Evolutionary conservation across 768 basidiomycete species (phyloP), one percentile per base, ranked within the genome.

Genomic region (Hortiboletus campestris): DNA sequence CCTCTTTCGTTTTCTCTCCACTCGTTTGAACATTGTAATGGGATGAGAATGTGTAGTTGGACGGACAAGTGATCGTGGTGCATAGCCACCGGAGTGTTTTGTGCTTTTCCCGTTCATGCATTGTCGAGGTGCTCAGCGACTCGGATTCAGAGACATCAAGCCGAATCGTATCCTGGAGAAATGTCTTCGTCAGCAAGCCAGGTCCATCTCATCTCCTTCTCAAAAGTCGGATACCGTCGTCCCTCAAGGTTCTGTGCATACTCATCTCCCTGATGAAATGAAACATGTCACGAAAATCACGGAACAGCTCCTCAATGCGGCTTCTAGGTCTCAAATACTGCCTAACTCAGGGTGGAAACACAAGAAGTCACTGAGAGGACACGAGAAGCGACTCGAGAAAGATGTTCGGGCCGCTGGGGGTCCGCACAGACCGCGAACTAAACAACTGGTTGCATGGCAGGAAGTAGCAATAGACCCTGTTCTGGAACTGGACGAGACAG

Each of bases 11-110:
- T 84, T 80, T 67, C 84, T 90, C 60, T 84, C 84, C 8, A 89
- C 77, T 56, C 90, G 82, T 72, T 92, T 91, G 77, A 89, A 90
- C 89, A 91, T 91, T 46, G 41, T 34, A 35, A 40, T 36, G 44
- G 42, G 17, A 6, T 17, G 28, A 28, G 20, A 40, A 7, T 11
- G 35, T 25, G 25, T 4, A 25, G 25, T 25, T 25, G 25, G 25
- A 25, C 25, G 12, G 29, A 4, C 5, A 19, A 25, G 20, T 34
- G 39, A 51, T 47, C 28, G 6, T 4, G 25, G 3, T 56, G 57
- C 49, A 72, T 46, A 67, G 71, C 67, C 71, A 69, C 69, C 45
- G 8, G 38, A 13, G 8, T 13, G 25, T 25, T 25, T 25, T 25
- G 3, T 53, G 36, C 62, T 68, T 70, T 66, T 54, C 62, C 59